A percentile compares a stretch with the other conserved stretches of the same genome.
Conservation (phyloP, 2,329 filamentous ascomycete genomes). For the Talaromyces atroroseus region DNA sequence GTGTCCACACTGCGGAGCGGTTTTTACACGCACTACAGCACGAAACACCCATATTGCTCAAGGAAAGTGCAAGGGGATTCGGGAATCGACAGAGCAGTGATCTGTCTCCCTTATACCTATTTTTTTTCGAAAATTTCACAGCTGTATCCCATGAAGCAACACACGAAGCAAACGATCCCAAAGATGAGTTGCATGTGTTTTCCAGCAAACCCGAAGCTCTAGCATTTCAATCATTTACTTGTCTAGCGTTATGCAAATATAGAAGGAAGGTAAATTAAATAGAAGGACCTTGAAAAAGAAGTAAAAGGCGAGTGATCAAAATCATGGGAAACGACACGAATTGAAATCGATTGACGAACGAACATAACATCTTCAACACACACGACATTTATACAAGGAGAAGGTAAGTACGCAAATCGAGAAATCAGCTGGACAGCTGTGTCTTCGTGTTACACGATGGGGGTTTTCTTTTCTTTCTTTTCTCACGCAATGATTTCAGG, state of each 20-base stretch:
- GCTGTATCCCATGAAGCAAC: background rate
- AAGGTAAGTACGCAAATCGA: background rate
- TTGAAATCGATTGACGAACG: background rate
- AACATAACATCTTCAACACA: background rate
- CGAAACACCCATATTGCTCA: slow-evolving; percentile 80
- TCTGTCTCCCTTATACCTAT: background rate
- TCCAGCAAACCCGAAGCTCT: background rate
- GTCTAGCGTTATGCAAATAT: background rate
- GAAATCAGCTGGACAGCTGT: background rate
- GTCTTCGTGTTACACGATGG: background rate
- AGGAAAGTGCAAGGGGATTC: slow-evolving; percentile 77
- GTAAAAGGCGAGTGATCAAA: background rate
- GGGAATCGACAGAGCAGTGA: slow-evolving; percentile 22
- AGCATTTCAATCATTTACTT: background rate
- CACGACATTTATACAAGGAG: background rate
- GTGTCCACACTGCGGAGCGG: slow-evolving; percentile 85
- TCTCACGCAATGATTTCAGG: background rate
- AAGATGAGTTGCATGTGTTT: background rate
- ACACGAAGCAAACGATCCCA: background rate
- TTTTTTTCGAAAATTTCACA: background rate
- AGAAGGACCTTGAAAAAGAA: background rate
- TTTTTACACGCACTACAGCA: slow-evolving; percentile 84
- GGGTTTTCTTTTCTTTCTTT: background rate
- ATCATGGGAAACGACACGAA: background rate
- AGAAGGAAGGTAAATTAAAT: background rate